Percentiles rank a stretch among this genome's conserved stretches.
phyloP scores from a whole-genome alignment of 371 early-diverging fungal species.

The Mucor racemosus region DNA sequence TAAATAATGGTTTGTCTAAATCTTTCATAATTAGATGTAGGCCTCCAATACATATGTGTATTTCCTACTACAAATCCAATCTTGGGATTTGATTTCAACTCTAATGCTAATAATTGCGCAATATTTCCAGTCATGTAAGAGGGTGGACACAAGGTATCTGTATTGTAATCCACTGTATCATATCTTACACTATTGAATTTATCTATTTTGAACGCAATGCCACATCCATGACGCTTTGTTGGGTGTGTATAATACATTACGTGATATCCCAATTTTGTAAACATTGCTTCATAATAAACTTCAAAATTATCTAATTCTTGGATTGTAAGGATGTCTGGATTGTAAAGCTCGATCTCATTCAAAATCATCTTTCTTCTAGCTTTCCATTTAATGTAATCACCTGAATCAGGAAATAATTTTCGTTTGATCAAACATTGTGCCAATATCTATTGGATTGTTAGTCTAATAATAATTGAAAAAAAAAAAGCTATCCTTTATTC shows the following conservation, averaged over 20 bases:
- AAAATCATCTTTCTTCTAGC: slow-evolving; percentile 43
- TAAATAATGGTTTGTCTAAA: slow-evolving; percentile 54
- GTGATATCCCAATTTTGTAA: slow-evolving; percentile 40
- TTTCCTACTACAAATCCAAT: slow-evolving; percentile 41
- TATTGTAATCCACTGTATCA: slow-evolving; percentile 54
- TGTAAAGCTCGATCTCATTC: slow-evolving; percentile 53
- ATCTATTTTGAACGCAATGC: slow-evolving; percentile 37
- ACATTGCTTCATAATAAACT: slow-evolving; percentile 30
- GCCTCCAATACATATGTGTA: slow-evolving; percentile 64
- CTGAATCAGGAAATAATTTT: slow-evolving; percentile 60
- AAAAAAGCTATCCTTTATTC: background rate
- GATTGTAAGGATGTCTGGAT: slow-evolving; percentile 57
- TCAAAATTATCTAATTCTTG: slow-evolving; percentile 58
- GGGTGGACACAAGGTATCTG: slow-evolving; percentile 39
- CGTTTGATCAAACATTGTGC: slow-evolving; percentile 60
- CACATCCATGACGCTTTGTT: slow-evolving; percentile 48
- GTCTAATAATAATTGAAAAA: background rate
- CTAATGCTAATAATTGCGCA: slow-evolving; percentile 50
- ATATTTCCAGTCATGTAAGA: slow-evolving; percentile 60
- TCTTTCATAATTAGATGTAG: slow-evolving; percentile 61
- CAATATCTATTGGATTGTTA: slow-evolving; percentile 39
- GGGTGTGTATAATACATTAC: slow-evolving; percentile 35
- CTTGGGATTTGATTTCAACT: slow-evolving; percentile 22
- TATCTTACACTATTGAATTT: slow-evolving; percentile 44
- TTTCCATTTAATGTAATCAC: slow-evolving; percentile 53